Conservation (phyloP, 2,329 filamentous ascomycete species). For the Coleophoma eucalyptorum region DNA sequence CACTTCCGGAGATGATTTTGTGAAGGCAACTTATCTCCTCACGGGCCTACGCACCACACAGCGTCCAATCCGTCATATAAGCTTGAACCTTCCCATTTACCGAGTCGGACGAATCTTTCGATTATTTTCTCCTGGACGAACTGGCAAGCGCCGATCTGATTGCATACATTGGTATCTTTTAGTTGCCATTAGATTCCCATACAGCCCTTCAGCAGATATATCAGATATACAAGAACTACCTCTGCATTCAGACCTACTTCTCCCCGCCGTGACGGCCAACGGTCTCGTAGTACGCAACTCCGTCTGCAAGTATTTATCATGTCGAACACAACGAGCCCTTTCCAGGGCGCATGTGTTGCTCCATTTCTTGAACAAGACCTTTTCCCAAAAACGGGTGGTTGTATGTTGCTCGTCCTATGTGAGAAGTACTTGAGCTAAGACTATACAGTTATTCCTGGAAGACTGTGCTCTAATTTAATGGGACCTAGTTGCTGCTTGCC, state of each 20-base stretch:
- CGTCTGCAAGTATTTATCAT: conserved; percentile 1
- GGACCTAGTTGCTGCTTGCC: conserved; percentile 76
- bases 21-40: conserved; percentile 10
- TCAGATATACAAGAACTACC: neutral
- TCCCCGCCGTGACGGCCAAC: neutral
- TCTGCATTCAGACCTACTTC: neutral
- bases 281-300: neutral
- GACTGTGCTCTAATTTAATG: conserved; percentile 52
- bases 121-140: neutral
- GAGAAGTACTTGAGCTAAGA: conserved; percentile 10
- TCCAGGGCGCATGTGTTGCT: conserved; percentile 53
- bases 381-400: conserved; percentile 61
- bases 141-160: no score
- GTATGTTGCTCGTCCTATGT: conserved; percentile 42
- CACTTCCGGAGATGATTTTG: conserved; percentile 8
- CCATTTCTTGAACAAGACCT: conserved; percentile 65
- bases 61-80: conserved; percentile 4
- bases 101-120: neutral
- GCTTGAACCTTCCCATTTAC: neutral
- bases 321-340: conserved; percentile 8
- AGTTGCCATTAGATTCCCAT: neutral
- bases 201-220: neutral
- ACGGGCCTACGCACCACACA: conserved; percentile 12
- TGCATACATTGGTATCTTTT: no score
- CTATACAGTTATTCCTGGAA: conserved; percentile 44